phyloP scores from a whole-genome alignment of 768 basidiomycete genomes.

The Lactarius deliciosus region DNA sequence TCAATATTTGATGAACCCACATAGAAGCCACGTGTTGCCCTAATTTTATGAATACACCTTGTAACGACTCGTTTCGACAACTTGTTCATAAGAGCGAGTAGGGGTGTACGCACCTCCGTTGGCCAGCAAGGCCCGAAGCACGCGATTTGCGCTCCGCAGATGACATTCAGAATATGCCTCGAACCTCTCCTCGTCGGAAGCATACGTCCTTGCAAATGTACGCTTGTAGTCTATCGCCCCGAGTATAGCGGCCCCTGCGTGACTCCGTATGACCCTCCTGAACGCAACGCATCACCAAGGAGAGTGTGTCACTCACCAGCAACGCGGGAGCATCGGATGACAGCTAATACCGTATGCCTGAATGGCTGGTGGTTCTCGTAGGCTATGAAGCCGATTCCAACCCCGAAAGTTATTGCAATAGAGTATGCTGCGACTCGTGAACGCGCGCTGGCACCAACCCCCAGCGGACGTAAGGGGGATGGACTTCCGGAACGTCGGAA shows the following conservation, averaged over 20 bases:
- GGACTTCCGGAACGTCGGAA: conserved; percentile 4
- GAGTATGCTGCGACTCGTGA: conserved; percentile 21
- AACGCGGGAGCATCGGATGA: conserved; percentile 75
- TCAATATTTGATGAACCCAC: conserved; percentile 38
- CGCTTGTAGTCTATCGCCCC: conserved; percentile 72
- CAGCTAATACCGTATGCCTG: conserved; percentile 71
- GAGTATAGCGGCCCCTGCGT: conserved; percentile 56
- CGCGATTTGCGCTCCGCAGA: conserved; percentile 72
- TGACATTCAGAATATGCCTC: conserved; percentile 78
- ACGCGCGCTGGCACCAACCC: conserved; percentile 9
- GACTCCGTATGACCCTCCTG: conserved; percentile 28
- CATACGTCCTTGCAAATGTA: conserved; percentile 56
- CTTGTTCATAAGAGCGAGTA: conserved; percentile 1
- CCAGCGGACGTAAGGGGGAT: background rate
- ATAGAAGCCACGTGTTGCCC: conserved; percentile 84
- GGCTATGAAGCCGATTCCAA: conserved; percentile 41
- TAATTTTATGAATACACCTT: conserved; percentile 83
- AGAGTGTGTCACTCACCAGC: conserved; percentile 49
- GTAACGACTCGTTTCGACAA: conserved; percentile 12
- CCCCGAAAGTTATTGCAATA: conserved; percentile 34
- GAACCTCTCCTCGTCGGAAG: conserved; percentile 48
- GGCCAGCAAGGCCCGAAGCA: conserved; percentile 78
- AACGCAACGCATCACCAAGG: background rate
- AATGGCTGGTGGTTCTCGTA: conserved; percentile 75
- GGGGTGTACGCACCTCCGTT: conserved; percentile 69